Conservation (phyloP, 352 stramenopile species). For the Globisporangium orthogonon region DNA sequence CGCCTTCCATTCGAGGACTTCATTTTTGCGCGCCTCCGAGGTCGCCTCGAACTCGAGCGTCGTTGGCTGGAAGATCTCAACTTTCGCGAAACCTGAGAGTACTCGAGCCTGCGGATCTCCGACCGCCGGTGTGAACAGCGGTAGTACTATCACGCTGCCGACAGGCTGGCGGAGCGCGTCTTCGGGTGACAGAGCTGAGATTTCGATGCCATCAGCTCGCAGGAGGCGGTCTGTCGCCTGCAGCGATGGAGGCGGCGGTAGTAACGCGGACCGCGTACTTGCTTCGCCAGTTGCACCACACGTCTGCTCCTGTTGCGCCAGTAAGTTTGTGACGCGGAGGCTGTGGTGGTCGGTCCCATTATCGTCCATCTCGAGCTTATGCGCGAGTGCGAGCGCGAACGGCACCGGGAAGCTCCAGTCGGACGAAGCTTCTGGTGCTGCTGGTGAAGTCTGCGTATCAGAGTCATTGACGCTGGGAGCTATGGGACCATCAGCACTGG, state of each 20-base stretch:
- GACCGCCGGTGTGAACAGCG: slow-evolving; percentile 31
- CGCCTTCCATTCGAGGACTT: slow-evolving; percentile 29
- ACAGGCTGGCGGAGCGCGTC: slow-evolving; percentile 34
- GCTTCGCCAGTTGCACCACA: background rate
- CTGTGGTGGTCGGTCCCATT: background rate
- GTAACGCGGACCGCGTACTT: background rate
- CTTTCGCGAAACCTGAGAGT: slow-evolving; percentile 50
- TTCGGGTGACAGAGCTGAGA: slow-evolving; percentile 37
- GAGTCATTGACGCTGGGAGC: background rate
- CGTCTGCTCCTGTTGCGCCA: background rate
- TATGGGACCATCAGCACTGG: no score
- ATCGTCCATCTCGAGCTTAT: slow-evolving; percentile 4
- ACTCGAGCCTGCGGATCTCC: slow-evolving; percentile 16
- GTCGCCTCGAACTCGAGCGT: slow-evolving; percentile 47
- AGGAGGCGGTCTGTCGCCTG: slow-evolving; percentile 38
- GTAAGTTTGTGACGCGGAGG: background rate
- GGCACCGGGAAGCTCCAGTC: slow-evolving; percentile 9
- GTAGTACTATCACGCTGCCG: slow-evolving; percentile 35
- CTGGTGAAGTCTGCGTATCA: background rate
- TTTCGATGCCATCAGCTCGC: slow-evolving; percentile 30
- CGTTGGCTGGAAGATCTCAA: slow-evolving; percentile 48
- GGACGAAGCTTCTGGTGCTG: background rate
- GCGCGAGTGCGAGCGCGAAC: slow-evolving; percentile 3
- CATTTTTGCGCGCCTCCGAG: slow-evolving; percentile 18
- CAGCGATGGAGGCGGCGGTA: slow-evolving; percentile 1